phyloP scores from a whole-genome alignment of 371 early-diverging fungal species.

The Mucor irregularis region DNA sequence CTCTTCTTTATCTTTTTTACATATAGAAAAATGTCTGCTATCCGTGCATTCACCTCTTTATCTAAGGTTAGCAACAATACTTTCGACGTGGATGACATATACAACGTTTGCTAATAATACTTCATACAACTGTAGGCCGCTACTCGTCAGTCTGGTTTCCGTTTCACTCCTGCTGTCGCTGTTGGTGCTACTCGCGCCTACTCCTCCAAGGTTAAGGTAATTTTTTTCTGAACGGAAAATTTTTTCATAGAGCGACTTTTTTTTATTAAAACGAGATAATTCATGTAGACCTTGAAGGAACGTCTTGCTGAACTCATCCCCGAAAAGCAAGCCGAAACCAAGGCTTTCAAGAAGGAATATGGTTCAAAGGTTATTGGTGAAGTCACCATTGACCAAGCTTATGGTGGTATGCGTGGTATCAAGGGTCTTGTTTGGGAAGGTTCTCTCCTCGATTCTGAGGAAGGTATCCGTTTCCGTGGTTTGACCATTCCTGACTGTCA shows the following conservation, averaged over 20 bases:
- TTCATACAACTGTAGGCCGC: slow-evolving; percentile 27
- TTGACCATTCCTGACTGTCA: slow-evolving; percentile 97
- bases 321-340: slow-evolving; percentile 91
- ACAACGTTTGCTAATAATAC: too few species aligned
- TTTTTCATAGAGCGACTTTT: too few species aligned
- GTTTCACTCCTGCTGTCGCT: slow-evolving; percentile 42
- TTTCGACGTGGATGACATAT: too few species aligned
- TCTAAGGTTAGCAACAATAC: slow-evolving; percentile 40
- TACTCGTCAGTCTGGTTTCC: slow-evolving; percentile 35
- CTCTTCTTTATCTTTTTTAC: slow-evolving; percentile 21
- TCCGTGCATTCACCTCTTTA: slow-evolving; percentile 46
- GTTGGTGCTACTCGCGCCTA: slow-evolving; percentile 42
- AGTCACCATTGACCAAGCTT: slow-evolving; percentile 96
- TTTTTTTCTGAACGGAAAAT: not conserved
- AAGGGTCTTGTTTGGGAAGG: slow-evolving; percentile 98
- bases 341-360: slow-evolving; percentile 88
- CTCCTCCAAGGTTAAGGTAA: slow-evolving; percentile 50
- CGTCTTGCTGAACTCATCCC: slow-evolving; percentile 92
- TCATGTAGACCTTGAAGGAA: slow-evolving; percentile 90
- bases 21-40: slow-evolving; percentile 42
- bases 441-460: slow-evolving; percentile 96
- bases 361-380: slow-evolving; percentile 90
- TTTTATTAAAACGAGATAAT: too few species aligned
- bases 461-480: slow-evolving; percentile 98
- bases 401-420: slow-evolving; percentile 99